Evolutionary conservation across 768 basidiomycete species (phyloP), one percentile per base, ranked within the genome.

Genomic region (Trametes cubensis): DNA sequence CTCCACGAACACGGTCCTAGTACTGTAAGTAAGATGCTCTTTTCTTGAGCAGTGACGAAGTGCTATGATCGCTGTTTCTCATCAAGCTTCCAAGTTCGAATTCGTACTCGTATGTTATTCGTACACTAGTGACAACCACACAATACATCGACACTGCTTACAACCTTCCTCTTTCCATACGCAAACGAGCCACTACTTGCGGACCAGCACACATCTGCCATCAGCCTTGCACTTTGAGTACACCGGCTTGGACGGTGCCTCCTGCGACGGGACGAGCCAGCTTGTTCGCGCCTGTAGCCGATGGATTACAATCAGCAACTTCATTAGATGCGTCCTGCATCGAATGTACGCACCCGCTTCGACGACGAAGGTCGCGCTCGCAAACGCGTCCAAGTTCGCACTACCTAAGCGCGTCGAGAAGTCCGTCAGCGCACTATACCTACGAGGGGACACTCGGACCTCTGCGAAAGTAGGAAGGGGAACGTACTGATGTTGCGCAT

Each of bases 221-320:
- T 30, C 28, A 55, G 17, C 26, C 42, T 46, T 64, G 58, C 3
- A 56, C 51, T 62, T 80, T 80, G 45, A 82, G 68, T 5, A 74
- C 81, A 14, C 83, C 82, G 13, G 81, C 82, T 14, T 67, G 62
- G 8, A 83, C 79, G 2, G 64, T 63, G 0, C 82, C 82, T 20
- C 79, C 81, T 4, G 79, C 81, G 14, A 84, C 79, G 2, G 84
- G 83, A 4, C 84, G 77, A 4, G 69, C 60, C 3, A 85, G 67
- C 64, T 76, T 80, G 66, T 84, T 84, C 38, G 75, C 73, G 41
- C 80, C 81, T 64, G 28, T 7, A 42, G 3, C n/a, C 23, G 13
- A 4, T 15, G 70, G 64, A 38, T n/a, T 38, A 30, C 13, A n/a
- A 21, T 14, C n/a, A 17, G 20, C 39, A 45, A 28, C 14, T 34